Conservation (phyloP, 257 asterid species). For the Salvia miltiorrhiza region DNA sequence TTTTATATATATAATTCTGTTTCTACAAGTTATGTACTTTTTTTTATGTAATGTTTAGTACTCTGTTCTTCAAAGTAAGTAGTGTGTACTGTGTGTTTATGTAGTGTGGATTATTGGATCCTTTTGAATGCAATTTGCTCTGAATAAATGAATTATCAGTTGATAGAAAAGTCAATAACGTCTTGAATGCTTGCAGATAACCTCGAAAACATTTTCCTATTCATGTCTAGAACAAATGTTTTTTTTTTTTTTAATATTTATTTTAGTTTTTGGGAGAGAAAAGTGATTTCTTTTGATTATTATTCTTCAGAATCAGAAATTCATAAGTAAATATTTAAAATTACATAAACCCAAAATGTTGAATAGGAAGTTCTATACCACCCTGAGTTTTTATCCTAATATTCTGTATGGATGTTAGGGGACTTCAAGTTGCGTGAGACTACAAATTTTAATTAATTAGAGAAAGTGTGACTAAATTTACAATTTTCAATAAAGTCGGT, state of each 20-base stretch:
- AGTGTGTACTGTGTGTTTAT: background rate
- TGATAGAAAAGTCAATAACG: background rate
- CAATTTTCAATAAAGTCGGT: too few relatives aligned
- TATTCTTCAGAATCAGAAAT: too few relatives aligned
- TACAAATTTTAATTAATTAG: too few relatives aligned
- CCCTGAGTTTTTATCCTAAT: too few relatives aligned
- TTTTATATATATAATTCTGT: background rate
- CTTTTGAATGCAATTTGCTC: background rate
- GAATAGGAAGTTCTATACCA: too few relatives aligned
- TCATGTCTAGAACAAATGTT: background rate
- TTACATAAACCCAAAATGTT: too few relatives aligned
- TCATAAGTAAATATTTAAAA: too few relatives aligned
- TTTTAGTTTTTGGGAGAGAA: too few relatives aligned
- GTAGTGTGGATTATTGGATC: constrained; percentile 2
- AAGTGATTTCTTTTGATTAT: too few relatives aligned
- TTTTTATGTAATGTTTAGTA: background rate
- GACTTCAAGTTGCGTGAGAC: too few relatives aligned
- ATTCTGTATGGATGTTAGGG: too few relatives aligned
- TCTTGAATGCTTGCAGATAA: background rate
- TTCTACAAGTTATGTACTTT: background rate
- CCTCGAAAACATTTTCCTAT: background rate
- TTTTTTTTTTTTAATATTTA: background rate
- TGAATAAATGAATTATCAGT: background rate
- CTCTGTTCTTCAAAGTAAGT: background rate
- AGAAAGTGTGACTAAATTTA: too few relatives aligned